Evolutionary conservation across 345 rosid genomes (phyloP), one percentile per base, ranked within the genome.

Genomic region (Nephelium lappaceum): DNA sequence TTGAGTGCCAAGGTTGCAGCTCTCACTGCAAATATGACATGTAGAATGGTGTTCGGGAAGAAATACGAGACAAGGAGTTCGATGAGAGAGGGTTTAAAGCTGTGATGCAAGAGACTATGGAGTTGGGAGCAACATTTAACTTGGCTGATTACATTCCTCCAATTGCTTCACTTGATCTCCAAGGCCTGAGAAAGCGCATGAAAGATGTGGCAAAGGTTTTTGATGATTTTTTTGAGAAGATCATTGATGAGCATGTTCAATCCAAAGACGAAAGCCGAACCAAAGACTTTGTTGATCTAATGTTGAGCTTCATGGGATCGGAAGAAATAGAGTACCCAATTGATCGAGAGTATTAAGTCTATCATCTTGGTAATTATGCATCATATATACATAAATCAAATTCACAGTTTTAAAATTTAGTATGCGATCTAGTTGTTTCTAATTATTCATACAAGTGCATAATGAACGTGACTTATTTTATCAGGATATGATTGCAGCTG

Each of bases 101-200:
- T 11, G 78, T 84, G 67, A 65, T 84, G 63, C 83, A 76, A n/a
- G 81, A 86, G 43, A 68, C 0, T 15, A 53, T 78, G 81, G 15
- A 58, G 9, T 61, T 82, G 23, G 14, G 58, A 0, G 84, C 74
- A 19, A 31, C 38, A 7, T 79, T 78, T 0, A 85, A 85, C 47
- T 61, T 85, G 39, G 81, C 84, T 9, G 80, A 36, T n/a, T 15
- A 79, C 61, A 41, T 81, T 1, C 88, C 85, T 24, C 80, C 53
- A 6, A 21, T 86, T 24, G 80, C 72, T 0, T 43, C 66, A 14
- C 72, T 86, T 41, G 89, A 86, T 25, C 70, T 84, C 57, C 83
- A 86, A 39, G 85, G 87, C 23, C 67, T 86, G 39, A 64, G 39
- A 8, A 80, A 82, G 77, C 69, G 68, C 16, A 72, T 82, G 85